Conservation (phyloP, 345 rosid species). For the Eucalyptus pauciflora region DNA sequence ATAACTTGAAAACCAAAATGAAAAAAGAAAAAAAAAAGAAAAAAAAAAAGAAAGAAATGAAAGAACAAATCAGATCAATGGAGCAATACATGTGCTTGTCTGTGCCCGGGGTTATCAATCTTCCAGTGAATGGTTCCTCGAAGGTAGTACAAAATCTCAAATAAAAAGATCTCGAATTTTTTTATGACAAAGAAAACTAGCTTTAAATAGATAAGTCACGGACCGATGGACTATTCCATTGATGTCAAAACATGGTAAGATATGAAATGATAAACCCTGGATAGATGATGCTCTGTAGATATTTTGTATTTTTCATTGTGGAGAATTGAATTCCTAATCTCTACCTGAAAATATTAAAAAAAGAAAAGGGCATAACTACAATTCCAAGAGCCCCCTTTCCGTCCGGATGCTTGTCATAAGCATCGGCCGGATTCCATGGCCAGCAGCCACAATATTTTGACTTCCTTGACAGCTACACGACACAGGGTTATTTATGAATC, state of each 20-base stretch:
- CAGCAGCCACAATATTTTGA: background rate
- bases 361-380: background rate
- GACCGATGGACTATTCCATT: background rate
- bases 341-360: too few species aligned
- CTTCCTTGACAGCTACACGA: background rate
- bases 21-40: fast-evolving
- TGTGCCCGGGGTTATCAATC: background rate
- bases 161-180: background rate
- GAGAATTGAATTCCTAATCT: background rate
- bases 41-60: too few species aligned
- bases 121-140: background rate
- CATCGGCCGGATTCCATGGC: background rate
- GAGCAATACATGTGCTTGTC: background rate
- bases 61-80: background rate
- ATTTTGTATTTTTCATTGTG: background rate
- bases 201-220: background rate
- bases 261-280: background rate
- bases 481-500: background rate
- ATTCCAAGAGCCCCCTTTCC: background rate
- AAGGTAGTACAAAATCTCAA: background rate
- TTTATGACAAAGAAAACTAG: background rate
- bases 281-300: background rate
- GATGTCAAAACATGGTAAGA: background rate
- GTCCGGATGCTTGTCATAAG: background rate
- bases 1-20: background rate